phyloP scores from a whole-genome alignment of 495 filamentous ascomycete genomes.

The Aspergillus egyptiacus region DNA sequence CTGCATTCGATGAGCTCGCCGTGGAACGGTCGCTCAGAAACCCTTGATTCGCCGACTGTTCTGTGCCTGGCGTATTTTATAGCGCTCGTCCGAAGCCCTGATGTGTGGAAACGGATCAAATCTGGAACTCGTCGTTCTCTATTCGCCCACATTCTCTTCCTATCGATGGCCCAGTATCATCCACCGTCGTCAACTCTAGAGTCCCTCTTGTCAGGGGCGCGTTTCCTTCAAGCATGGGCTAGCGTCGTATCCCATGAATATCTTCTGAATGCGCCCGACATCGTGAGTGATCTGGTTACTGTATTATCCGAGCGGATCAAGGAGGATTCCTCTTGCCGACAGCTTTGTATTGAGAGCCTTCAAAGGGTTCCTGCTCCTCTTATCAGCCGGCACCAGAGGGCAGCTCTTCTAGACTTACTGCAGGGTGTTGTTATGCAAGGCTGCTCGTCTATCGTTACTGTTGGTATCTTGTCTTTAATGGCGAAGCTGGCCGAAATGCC shows the following conservation, averaged over 20 bases:
- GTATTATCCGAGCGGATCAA: conserved; percentile 34
- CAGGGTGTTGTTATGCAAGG: conserved; percentile 30
- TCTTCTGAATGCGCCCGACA: conserved; percentile 31
- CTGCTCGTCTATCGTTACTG: conserved; percentile 23
- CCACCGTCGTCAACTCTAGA: conserved; percentile 27
- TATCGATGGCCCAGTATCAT: conserved; percentile 33
- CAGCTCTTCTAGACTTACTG: conserved; percentile 32
- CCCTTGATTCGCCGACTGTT: conserved; percentile 25
- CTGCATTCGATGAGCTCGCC: conserved; percentile 27
- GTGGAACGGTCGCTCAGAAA: conserved; percentile 38
- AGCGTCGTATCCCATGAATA: conserved; percentile 42
- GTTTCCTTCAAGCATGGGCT: conserved; percentile 40
- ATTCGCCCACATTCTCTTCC: conserved; percentile 30
- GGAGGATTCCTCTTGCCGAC: conserved; percentile 25
- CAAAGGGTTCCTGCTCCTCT: conserved; percentile 35
- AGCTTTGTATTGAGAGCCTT: conserved; percentile 36
- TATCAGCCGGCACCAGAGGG: conserved; percentile 36
- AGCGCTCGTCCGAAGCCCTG: conserved; percentile 28
- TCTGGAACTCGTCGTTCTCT: conserved; percentile 27
- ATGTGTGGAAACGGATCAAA: conserved; percentile 27
- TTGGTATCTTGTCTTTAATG: conserved; percentile 39
- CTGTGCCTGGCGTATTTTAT: conserved; percentile 36
- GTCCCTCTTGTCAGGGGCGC: conserved; percentile 23
- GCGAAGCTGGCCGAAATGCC: conserved; percentile 40
- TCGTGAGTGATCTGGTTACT: conserved; percentile 31